Evolutionary conservation across 129 eudicot genomes (phyloP), one percentile per base, ranked within the genome.

Genomic region (Chrysanthemum lavandulifolium): DNA sequence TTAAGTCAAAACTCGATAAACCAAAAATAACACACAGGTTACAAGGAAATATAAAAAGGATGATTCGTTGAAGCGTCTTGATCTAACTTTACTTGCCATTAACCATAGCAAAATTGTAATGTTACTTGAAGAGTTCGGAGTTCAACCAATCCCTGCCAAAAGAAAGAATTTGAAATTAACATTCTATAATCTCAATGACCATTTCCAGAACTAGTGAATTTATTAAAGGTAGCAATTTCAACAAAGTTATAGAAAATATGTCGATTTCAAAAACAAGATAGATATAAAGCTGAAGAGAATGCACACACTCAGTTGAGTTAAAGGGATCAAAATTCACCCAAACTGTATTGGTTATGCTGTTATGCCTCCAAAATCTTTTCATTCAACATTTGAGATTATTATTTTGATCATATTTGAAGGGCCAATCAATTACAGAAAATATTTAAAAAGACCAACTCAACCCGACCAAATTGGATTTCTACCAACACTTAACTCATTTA

Each of bases 101-200:
- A 49, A 50, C 63, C 78, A 59, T 25, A 67, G 48, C 19, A 61
- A 65, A 71, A 31, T 58, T 12, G 54, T 67, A 27, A 79, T 10
- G 25, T 82, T 72, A 94, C 71, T 90, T 79, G 86, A 94, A 94
- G 61, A 94, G 87, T 33, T 79, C 85, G 0, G 88, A 47, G 79
- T 94, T 94, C 83, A 84, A 73, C 98, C 98, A 94, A 79, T 94
- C 92, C 87, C 98, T 94, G 81, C 74, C 78, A 78, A 71, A 36
- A 27, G 31, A 54, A 16, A 15, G 50, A 5, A 3, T 4, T 21
- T 2, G 14, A 8, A 29, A 5, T 65, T 57, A 10, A n/a, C 18
- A 25, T 60, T 47, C 15, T 47, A 9, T 31, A 12, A 6, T 53
- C 13, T 31, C 19, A 16, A 63, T 18, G 52, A 15, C 65, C 19